phyloP scores from a whole-genome alignment of 2,329 filamentous ascomycete species.

The Graphilbum sp. region DNA sequence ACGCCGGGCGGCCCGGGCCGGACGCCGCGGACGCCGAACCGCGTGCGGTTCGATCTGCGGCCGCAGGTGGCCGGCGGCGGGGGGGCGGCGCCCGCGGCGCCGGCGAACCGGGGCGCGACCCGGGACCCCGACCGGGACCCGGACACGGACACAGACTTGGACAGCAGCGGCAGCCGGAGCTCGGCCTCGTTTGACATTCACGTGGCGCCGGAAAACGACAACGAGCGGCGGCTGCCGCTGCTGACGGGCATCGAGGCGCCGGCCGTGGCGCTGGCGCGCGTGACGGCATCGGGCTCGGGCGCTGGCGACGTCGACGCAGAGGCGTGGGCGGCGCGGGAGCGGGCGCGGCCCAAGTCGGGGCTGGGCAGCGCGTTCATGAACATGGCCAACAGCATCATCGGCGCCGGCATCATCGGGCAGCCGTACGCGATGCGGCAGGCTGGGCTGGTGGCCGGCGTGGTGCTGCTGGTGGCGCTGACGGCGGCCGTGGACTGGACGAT shows the following conservation, averaged over 20 bases:
- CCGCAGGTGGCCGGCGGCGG: constrained; percentile 28
- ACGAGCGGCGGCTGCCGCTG: constrained; percentile 47
- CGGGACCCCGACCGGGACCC: no score
- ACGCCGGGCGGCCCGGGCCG: constrained; percentile 8
- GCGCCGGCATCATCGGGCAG: constrained; percentile 61
- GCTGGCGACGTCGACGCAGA: constrained; percentile 13
- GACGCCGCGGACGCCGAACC: constrained; percentile 48
- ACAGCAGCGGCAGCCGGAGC: constrained; percentile 13
- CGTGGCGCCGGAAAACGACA: constrained; percentile 14
- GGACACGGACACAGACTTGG: no score
- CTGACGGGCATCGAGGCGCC: constrained; percentile 75
- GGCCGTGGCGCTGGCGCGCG: constrained; percentile 50
- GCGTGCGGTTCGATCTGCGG: constrained; percentile 56
- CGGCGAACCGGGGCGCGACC: not conserved
- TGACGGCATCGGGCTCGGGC: constrained; percentile 17
- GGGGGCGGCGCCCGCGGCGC: not conserved
- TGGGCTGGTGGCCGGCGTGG: constrained; percentile 62
- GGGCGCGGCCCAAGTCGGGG: constrained; percentile 61
- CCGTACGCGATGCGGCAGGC: constrained; percentile 94
- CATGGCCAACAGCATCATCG: constrained; percentile 98
- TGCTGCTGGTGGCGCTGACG: constrained; percentile 66
- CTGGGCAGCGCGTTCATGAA: constrained; percentile 93
- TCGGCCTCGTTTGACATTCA: constrained; percentile 16
- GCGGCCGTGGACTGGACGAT: constrained; percentile 94
- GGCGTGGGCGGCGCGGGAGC: constrained; percentile 34